Percentiles rank a stretch among this genome's conserved stretches.
phyloP scores from a whole-genome alignment of 179 eudicot species.

The Silene coronaria region DNA sequence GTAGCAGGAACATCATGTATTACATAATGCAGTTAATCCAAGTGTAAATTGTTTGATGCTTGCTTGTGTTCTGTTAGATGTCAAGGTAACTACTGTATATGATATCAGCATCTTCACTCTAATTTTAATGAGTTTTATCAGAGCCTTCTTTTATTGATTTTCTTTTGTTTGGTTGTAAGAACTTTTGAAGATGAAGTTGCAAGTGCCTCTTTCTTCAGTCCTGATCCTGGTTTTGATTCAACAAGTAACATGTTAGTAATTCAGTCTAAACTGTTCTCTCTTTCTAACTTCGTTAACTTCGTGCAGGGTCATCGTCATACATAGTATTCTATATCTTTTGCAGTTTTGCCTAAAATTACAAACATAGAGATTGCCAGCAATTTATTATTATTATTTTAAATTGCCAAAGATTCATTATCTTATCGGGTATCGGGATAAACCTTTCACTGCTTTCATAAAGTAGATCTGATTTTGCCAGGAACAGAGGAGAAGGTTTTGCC shows the following conservation, averaged over 20 bases:
- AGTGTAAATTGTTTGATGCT: slow-evolving; percentile 14
- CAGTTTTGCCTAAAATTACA: not conserved
- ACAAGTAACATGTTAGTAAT: slow-evolving; percentile 47
- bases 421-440: not conserved
- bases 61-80: slow-evolving; percentile 11
- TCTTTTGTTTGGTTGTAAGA: slow-evolving; percentile 3
- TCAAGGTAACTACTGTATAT: not conserved
- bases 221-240: slow-evolving; percentile 38
- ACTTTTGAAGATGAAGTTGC: slow-evolving; percentile 46
- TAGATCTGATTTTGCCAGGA: not conserved
- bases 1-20: slow-evolving; percentile 6
- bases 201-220: slow-evolving; percentile 36
- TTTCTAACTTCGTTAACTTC: too few relatives aligned
- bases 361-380: slow-evolving; percentile 1
- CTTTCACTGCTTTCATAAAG: not conserved
- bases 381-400: too few relatives aligned
- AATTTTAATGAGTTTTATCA: not conserved
- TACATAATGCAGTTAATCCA: not conserved
- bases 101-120: not conserved
- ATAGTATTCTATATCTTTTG: not conserved
- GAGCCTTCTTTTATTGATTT: not conserved
- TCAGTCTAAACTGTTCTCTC: not conserved
- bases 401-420: not conserved
- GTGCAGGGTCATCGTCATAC: not conserved
- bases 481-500: not conserved